A percentile compares a stretch with the other conserved stretches of the same genome.
Conservation (phyloP, 2,329 filamentous ascomycete species). For the Trichoderma pleuroti region DNA sequence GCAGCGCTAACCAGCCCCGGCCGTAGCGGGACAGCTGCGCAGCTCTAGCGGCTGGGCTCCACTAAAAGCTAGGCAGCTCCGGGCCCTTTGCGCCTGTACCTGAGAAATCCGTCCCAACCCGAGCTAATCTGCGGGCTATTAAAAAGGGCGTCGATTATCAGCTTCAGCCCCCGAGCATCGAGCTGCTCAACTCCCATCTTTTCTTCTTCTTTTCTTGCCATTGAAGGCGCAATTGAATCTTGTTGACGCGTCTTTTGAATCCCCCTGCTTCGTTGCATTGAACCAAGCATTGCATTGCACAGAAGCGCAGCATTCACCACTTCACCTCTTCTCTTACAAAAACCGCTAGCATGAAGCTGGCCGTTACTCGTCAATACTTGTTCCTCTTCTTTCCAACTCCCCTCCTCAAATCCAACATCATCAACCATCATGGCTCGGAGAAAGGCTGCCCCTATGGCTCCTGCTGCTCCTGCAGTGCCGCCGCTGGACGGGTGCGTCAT, state of each 20-base stretch:
- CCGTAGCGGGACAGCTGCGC: background rate
- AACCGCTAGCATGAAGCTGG: background rate
- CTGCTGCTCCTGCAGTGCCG: conserved; percentile 18
- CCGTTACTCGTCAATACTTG: background rate
- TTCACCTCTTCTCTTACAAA: background rate
- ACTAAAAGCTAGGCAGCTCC: conserved; percentile 7
- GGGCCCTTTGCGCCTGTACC: background rate
- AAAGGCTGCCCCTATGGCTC: conserved; percentile 17
- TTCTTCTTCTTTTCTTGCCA: background rate
- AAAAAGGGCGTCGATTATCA: background rate
- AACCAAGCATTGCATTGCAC: background rate
- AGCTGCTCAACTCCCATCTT: background rate
- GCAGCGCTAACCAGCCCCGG: background rate
- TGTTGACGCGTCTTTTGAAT: background rate
- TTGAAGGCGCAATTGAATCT: background rate
- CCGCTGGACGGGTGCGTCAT: conserved; percentile 50
- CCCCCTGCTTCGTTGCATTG: background rate
- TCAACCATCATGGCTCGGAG: conserved; percentile 3
- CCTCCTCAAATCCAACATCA: background rate
- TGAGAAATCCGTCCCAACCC: background rate
- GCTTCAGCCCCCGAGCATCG: conserved; percentile 2
- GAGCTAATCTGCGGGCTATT: conserved; percentile 1
- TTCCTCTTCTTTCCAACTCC: background rate
- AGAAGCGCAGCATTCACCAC: background rate
- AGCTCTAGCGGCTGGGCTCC: background rate